Conservation (phyloP, 345 rosid genomes). For the Hypericum androsaemum region DNA sequence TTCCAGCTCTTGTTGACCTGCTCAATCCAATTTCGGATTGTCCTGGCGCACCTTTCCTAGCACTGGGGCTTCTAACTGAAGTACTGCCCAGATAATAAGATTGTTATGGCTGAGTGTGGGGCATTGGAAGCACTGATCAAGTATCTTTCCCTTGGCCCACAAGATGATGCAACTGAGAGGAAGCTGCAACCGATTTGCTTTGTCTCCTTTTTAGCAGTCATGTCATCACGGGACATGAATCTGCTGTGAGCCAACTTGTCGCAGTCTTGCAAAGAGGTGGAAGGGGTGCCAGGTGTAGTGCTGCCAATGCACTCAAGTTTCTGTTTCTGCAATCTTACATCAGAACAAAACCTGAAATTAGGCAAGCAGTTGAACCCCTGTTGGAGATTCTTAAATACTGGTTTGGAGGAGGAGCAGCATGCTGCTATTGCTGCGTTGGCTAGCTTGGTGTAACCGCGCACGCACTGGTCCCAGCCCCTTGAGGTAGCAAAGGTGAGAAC, state of each 20-base stretch:
- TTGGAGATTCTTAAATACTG: constrained; percentile 95
- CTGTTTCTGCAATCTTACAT: constrained; percentile 90
- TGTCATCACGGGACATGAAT: constrained; percentile 87
- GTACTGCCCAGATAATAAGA: constrained; percentile 83
- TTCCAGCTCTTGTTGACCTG: constrained; percentile 99
- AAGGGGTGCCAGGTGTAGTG: constrained; percentile 92
- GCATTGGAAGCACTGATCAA: constrained; percentile 87
- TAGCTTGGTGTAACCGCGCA: constrained; percentile 69
- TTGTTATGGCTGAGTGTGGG: constrained; percentile 94
- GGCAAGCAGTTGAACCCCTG: constrained; percentile 96
- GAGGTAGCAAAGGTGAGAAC: constrained; percentile 96
- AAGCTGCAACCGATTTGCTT: constrained; percentile 93
- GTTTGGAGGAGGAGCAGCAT: constrained; percentile 82
- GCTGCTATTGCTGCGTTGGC: constrained; percentile 96
- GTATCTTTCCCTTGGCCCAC: constrained; percentile 96
- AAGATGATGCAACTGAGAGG: constrained; percentile 95
- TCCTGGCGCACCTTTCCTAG: constrained; percentile 92
- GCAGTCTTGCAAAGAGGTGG: constrained; percentile 96
- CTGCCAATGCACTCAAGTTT: constrained; percentile 95
- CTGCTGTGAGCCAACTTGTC: constrained; percentile 88
- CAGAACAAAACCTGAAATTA: constrained; percentile 76
- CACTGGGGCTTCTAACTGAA: constrained; percentile 79
- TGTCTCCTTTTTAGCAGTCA: constrained; percentile 81
- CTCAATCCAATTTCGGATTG: constrained; percentile 99
- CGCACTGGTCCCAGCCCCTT: constrained; percentile 96